Conservation (phyloP, 768 basidiomycete species). For the Coprinopsis cinerea region DNA sequence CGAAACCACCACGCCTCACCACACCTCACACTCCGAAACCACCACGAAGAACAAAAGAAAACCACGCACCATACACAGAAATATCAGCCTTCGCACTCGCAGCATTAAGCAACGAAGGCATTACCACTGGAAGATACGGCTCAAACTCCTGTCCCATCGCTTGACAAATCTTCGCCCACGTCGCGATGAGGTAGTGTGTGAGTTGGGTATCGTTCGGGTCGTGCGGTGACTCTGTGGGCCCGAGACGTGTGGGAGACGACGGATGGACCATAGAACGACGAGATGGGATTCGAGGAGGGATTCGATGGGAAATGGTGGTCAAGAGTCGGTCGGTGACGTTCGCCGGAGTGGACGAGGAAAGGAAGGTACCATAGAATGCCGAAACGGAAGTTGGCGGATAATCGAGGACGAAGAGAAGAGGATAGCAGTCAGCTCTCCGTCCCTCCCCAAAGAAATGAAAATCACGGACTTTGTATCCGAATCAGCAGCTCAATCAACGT, state of each 20-base stretch:
- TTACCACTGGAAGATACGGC: conserved; percentile 79
- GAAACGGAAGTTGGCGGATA: too few species aligned
- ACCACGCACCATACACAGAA: conserved; percentile 54
- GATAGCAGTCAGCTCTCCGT: too few species aligned
- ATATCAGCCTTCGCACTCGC: conserved; percentile 81
- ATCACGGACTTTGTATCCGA: conserved; percentile 62
- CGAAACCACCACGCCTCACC: too few species aligned
- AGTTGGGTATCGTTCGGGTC: conserved; percentile 71
- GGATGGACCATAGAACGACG: too few species aligned
- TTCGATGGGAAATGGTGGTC: too few species aligned
- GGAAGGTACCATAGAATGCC: too few species aligned
- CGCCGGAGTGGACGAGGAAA: too few species aligned
- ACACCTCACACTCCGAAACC: too few species aligned
- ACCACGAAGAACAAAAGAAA: background rate
- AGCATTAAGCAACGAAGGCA: conserved; percentile 69
- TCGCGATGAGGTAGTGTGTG: conserved; percentile 72
- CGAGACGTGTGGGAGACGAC: background rate
- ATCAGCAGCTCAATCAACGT: conserved; percentile 69
- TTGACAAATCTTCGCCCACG: conserved; percentile 87
- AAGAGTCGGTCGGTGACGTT: too few species aligned
- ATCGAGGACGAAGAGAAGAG: too few species aligned
- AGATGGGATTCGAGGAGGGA: too few species aligned
- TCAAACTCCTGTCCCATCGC: conserved; percentile 82
- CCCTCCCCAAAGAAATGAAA: too few species aligned
- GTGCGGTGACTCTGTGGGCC: conserved; percentile 38